These are phyloP conservation scores for Termitomyces sp. DNA, from an alignment of 768 basidiomycete species.

Conservation along the genomic window DNA sequence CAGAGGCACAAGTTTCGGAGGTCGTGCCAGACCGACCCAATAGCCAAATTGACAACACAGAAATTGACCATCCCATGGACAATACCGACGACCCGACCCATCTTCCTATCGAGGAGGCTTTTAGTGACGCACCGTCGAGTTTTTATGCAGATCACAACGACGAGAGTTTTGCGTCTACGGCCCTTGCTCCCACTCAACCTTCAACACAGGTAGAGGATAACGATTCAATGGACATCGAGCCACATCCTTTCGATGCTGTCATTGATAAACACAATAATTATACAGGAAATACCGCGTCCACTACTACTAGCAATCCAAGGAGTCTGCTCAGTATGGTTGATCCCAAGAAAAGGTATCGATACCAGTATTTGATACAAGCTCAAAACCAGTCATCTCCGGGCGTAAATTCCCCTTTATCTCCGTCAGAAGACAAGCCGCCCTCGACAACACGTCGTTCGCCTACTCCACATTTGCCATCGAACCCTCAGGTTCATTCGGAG, in stretches of 20 bases:
- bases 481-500: background rate
- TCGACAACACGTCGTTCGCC: background rate
- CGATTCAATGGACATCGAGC: constrained; percentile 3
- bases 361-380: constrained; percentile 14
- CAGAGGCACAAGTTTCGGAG: constrained; percentile 22
- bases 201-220: constrained; percentile 29
- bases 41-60: constrained; percentile 1
- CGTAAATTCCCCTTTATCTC: background rate
- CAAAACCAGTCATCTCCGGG: background rate
- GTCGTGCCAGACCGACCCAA: constrained; percentile 18
- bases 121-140: constrained; percentile 35
- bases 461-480: background rate
- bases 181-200: constrained; percentile 27
- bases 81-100: constrained; percentile 16
- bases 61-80: background rate
- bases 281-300: background rate
- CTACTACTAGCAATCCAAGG: constrained; percentile 8
- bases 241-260: constrained; percentile 6
- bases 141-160: constrained; percentile 30
- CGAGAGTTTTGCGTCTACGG: constrained; percentile 9
- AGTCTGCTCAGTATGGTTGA: constrained; percentile 23
- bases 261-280: background rate
- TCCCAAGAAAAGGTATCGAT: constrained; percentile 25
- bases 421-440: background rate
- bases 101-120: constrained; percentile 25